Base-by-base conservation (phyloP, 306 rosid genomes). In the Corylus heterophylla region DNA sequence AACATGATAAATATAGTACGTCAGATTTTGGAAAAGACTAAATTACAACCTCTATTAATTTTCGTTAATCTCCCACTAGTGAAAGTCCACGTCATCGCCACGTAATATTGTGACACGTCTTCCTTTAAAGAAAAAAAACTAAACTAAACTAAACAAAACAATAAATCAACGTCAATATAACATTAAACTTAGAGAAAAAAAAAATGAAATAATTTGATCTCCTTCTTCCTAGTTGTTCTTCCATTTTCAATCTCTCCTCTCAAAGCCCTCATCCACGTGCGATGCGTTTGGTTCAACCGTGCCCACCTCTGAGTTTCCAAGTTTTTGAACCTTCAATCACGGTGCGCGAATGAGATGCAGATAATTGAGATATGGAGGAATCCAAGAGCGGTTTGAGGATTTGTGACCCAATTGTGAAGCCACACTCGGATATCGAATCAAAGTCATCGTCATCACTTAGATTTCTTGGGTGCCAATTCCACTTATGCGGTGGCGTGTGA, bases 401-500 rank as follows among this genome's bases (percentile, higher is more conserved):
- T 59, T 50, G 14, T 17, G 29, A n/a, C 3, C 55, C 29, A 31
- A 52, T 55, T 35, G 62, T 11, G 14, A 62, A 39, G 62, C 49
- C 71, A 63, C 48, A 8, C 56, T 79, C 67, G 69, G 54, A 29
- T 1, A 86, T 86, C 89, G 88, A 71, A 71, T 74, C 78, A 47
- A 68, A 64, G 42, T 78, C 77, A 7, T 71, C 61, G 25, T 12
- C 52, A 1, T 49, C 52, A 16, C 73, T 82, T 77, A 75, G 56
- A 56, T 83, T 86, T 47, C 1, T 86, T 70, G 88, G 87, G 45
- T 80, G 86, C 83, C 88, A 88, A 29, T 87, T 86, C 76, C 92
- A 83, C 5, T 84, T 83, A 87, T 63, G 83, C 86, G 1, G 81
- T 81, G 0, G 97, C 97, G 67, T 89, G 81, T 58, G 97, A 90